Evolutionary conservation across 352 stramenopile species (phyloP), one percentile per base, ranked within the genome.

Genomic region (Phytophthora sp.): DNA sequence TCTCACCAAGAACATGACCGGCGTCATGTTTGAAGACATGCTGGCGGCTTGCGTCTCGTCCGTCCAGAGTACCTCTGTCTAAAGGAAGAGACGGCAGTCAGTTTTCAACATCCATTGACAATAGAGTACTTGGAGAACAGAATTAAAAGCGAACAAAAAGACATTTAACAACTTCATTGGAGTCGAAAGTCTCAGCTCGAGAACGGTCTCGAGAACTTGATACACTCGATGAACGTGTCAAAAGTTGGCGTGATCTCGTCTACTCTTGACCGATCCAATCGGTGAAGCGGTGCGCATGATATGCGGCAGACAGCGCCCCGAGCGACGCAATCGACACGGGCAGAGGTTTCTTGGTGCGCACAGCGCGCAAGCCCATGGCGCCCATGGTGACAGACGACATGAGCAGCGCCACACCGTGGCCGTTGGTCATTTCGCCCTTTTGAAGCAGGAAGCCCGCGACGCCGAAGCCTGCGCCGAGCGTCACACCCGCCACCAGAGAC

Each of bases 11-110:
- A 84, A 90, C 70, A 94, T 95, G 87, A 91, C 82, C 1, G 87
- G 84, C 29, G 81, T 92, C 55, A 94, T 95, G 85, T 94, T 95
- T 45, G 87, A 95, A 67, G 87, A 95, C 68, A 93, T 95, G 87
- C 72, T 95, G 15, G 87, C 85, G 7, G 83, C 87, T 7, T 95
- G 87, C 45, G 85, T 95, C 33, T 90, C 87, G 23, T 93, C 87
- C 8, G 80, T 92, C 13, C 80, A 92, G 55, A 82, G 63, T 52
- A 66, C 52, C 11, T 35, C 71, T 35, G 53, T 69, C 36, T 77
- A 69, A 65, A n/a, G n/a, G n/a, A n/a, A n/a, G n/a, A n/a, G n/a
- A n/a, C n/a, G n/a, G n/a, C n/a, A n/a, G n/a, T n/a, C n/a, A n/a
- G n/a, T n/a, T n/a, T n/a, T n/a, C n/a, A n/a, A n/a, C n/a, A n/a